Evolutionary conservation across 1,284 basidiomycete genomes (phyloP), one percentile per base, ranked within the genome.

Genomic region (Leccinum fuscescens): DNA sequence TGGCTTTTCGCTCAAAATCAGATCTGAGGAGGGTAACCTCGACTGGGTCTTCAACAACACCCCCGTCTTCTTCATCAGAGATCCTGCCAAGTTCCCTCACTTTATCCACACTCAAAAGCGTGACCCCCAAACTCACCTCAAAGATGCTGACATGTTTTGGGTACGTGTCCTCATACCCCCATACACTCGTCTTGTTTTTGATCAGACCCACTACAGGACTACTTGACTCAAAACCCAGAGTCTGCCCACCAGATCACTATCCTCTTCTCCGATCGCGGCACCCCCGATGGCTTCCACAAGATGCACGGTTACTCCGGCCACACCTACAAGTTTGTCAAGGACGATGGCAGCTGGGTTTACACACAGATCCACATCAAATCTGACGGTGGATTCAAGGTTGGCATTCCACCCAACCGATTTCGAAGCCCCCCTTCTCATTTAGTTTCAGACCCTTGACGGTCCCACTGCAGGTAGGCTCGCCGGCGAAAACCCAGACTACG

Each of bases 91-190:
- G 75, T 92, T 91, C 82, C 86, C 90, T n/a, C 86, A 93, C 79
- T 96, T 97, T 79, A 96, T 96, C 69, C 94, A 96, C 81, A 94
- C 93, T 37, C 93, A 95, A 77, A 96, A 97, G 83, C 86, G 93
- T 69, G 88, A 92, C 76, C 93, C 93, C 20, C 90, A 93, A 74
- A 94, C 92, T 9, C 90, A 95, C 75, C 76, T 93, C 65, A 93
- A 91, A 75, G 91, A 93, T 78, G 69, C 88, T 35, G 89, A 91
- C 72, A 84, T 84, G 82, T 90, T 90, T 80, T 92, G 89, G 90
- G 86, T 88, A 73, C 48, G 80, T n/a, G 4, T 20, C 0, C 1
- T 46, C 4, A 2, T 31, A 11, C 24, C 8, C 4, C 44, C 14
- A 4, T 7, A 9, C 0, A 44, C 5, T 4, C 4, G 3, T 14